Evolutionary conservation across 345 rosid species (phyloP).

Genomic region (Acer campestre): DNA sequence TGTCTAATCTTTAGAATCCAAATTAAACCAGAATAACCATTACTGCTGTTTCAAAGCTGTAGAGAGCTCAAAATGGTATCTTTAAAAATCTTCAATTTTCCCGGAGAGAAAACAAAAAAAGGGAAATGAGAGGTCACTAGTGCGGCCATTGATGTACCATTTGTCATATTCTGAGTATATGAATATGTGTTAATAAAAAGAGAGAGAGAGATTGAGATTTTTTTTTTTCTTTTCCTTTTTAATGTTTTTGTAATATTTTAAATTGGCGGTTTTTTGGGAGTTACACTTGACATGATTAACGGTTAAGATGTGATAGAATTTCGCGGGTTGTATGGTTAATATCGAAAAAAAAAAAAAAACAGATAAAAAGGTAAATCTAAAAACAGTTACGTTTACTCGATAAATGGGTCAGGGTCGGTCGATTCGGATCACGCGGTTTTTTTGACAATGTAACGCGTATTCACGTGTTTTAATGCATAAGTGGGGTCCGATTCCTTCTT

Average conservation of each 20-base stretch:
- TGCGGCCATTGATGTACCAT: background rate
- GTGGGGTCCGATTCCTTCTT: background rate
- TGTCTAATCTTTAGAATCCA: background rate
- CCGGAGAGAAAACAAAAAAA: background rate
- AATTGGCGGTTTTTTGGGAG: constrained; percentile 3
- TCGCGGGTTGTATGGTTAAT: constrained; percentile 28
- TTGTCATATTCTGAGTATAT: background rate
- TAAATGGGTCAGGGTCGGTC: constrained; percentile 27
- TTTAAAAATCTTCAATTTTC: background rate
- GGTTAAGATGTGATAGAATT: background rate
- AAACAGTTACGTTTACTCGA: constrained; percentile 18
- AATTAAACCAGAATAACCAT: background rate
- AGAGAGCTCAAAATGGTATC: background rate
- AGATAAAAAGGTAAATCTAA: constrained; percentile 16
- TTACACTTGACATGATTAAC: background rate
- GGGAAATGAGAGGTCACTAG: constrained; percentile 4
- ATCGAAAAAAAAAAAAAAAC: background rate
- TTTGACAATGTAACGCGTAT: constrained; percentile 41
- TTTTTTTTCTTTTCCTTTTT: background rate
- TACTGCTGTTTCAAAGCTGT: background rate
- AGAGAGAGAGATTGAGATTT: background rate
- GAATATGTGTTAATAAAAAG: background rate
- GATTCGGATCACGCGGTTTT: constrained; percentile 40
- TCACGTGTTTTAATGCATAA: constrained; percentile 27
- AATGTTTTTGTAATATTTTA: background rate